These are phyloP conservation scores for Eustoma russellianum DNA, from an alignment of 257 asterid genomes.

Conservation along the genomic window DNA sequence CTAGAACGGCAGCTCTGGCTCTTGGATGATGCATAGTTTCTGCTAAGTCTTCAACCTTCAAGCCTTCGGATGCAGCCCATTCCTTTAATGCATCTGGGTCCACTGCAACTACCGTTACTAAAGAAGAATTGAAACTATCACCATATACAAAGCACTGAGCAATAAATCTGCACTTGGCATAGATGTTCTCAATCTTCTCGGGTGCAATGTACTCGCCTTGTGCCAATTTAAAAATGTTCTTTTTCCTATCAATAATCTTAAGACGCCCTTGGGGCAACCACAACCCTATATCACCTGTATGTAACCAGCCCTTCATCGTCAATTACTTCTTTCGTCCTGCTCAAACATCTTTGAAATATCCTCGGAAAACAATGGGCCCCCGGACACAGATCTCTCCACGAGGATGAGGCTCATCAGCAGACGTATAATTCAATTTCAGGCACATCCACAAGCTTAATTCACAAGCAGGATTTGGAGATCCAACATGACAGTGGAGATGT, in stretches of 20 bases:
- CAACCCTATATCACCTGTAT: constrained; percentile 94
- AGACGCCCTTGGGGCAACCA: constrained; percentile 96
- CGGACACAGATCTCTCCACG: constrained; percentile 98
- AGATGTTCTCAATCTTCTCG: constrained; percentile 89
- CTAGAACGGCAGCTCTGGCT: constrained; percentile 73
- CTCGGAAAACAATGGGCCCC: constrained; percentile 78
- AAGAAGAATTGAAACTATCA: constrained; percentile 80
- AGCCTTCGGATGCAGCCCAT: constrained; percentile 87
- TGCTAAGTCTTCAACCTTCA: constrained; percentile 66
- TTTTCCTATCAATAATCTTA: constrained; percentile 94
- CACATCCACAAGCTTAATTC: constrained; percentile 90
- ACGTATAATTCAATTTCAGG: constrained; percentile 96
- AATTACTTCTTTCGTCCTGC: constrained; percentile 82
- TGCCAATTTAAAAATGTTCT: constrained; percentile 90
- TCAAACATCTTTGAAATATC: constrained; percentile 87
- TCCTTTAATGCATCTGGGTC: constrained; percentile 74
- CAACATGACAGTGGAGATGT: constrained; percentile 70
- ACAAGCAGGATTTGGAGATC: constrained; percentile 91
- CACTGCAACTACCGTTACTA: constrained; percentile 71
- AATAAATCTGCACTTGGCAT: constrained; percentile 81
- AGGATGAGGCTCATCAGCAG: constrained; percentile 88
- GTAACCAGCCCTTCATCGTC: constrained; percentile 87
- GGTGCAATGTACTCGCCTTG: constrained; percentile 98
- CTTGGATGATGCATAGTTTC: constrained; percentile 78
- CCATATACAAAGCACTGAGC: constrained; percentile 92